phyloP scores from a whole-genome alignment of 2,329 filamentous ascomycete genomes.

The Neoascochyta sp. region DNA sequence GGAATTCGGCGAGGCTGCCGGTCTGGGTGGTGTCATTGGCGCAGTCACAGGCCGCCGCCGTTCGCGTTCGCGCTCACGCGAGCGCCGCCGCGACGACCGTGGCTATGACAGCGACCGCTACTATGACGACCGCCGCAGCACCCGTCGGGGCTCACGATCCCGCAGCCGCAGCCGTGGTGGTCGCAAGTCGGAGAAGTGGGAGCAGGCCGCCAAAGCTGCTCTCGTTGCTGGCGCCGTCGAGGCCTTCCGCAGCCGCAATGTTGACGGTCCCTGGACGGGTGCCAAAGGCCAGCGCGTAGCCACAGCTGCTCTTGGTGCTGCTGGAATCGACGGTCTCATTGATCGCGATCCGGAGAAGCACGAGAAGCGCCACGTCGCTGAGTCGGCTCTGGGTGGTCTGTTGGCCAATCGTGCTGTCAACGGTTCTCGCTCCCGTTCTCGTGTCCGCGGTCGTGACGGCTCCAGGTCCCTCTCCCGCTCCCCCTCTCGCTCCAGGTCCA shows the following conservation, averaged over 20 bases:
- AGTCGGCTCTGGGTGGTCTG: constrained; percentile 84
- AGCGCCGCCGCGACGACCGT: constrained; percentile 43
- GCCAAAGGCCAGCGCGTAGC: constrained; percentile 88
- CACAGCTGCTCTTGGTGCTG: constrained; percentile 80
- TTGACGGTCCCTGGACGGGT: constrained; percentile 84
- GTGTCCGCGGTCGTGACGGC: constrained; percentile 38
- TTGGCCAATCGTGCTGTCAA: constrained; percentile 83
- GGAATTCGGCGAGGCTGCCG: constrained; percentile 57
- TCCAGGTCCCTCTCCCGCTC: constrained; percentile 50
- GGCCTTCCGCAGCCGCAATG: constrained; percentile 84
- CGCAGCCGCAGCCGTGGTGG: constrained; percentile 48
- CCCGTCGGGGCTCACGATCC: constrained; percentile 53
- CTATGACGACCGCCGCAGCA: constrained; percentile 30
- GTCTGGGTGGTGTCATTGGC: constrained; percentile 53
- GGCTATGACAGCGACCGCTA: constrained; percentile 45
- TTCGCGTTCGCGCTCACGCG: constrained; percentile 56
- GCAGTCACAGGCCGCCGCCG: constrained; percentile 54
- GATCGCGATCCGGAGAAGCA: constrained; percentile 68
- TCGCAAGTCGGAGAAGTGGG: constrained; percentile 55
- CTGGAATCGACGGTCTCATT: constrained; percentile 75
- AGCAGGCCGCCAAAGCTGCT: constrained; percentile 85
- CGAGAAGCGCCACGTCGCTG: constrained; percentile 73
- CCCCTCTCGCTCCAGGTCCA: constrained; percentile 58
- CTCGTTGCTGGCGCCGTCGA: constrained; percentile 86
- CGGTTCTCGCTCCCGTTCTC: constrained; percentile 65